Conservation (phyloP, 371 early-diverging fungal species). For the Lichtheimia hyalospora region DNA sequence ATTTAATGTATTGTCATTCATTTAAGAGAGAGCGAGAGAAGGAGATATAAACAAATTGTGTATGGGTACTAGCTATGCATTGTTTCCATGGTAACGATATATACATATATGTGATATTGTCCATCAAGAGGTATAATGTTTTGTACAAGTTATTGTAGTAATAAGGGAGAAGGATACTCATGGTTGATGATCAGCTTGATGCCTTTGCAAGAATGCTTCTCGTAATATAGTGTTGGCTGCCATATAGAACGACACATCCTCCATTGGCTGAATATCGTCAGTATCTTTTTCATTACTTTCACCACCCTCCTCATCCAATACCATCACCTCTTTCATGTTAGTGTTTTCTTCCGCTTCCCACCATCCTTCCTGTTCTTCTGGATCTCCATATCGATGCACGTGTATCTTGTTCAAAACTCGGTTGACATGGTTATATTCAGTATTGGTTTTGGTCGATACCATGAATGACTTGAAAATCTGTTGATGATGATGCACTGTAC, state of each 20-base stretch:
- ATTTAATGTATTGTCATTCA: too few species aligned
- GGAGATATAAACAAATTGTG: too few species aligned
- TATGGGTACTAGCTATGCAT: too few species aligned
- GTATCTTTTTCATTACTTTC: too few species aligned
- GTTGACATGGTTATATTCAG: conserved; percentile 18
- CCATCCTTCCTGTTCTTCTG: conserved; percentile 21
- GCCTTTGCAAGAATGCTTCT: conserved; percentile 20
- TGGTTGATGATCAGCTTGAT: background rate
- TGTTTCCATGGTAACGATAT: too few species aligned
- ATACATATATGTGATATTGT: too few species aligned
- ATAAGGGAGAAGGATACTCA: too few species aligned
- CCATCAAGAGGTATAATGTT: too few species aligned
- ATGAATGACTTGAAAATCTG: conserved; percentile 7
- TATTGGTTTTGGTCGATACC: conserved; percentile 1
- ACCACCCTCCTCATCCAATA: too few species aligned
- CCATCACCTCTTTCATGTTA: too few species aligned
- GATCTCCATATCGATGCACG: conserved; percentile 21
- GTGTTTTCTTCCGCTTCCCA: conserved; percentile 11
- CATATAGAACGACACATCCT: conserved; percentile 2
- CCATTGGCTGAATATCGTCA: background rate
- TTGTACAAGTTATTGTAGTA: too few species aligned
- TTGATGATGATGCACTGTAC: background rate
- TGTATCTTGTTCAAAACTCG: conserved; percentile 15
- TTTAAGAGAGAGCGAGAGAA: too few species aligned
- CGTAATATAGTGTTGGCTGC: conserved; percentile 13